Percentiles rank a stretch among this genome's conserved stretches.
Conservation (phyloP, 139 green algal species). For the Pleodorina starrii region DNA sequence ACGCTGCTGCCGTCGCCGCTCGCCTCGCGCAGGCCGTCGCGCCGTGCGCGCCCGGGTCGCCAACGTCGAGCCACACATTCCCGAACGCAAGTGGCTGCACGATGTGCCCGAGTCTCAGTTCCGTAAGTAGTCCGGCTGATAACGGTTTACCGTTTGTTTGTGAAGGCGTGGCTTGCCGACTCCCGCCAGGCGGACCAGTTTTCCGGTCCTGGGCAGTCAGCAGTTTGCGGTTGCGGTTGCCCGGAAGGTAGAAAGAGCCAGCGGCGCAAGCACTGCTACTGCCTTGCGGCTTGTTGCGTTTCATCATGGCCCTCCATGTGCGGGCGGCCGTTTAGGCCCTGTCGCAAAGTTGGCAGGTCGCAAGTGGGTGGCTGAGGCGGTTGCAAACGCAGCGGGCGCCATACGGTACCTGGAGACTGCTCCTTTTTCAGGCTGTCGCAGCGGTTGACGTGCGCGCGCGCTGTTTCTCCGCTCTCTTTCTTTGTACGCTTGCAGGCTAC, state of each 20-base stretch:
- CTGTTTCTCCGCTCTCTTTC: background rate
- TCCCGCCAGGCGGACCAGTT: background rate
- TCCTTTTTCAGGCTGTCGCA: background rate
- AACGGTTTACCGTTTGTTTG: background rate
- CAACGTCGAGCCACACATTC: background rate
- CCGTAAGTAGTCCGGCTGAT: background rate
- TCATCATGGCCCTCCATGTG: background rate
- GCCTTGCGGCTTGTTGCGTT: background rate
- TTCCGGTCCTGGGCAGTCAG: too few species aligned
- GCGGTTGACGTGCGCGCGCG: background rate
- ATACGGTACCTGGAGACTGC: too few species aligned
- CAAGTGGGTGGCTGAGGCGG: background rate
- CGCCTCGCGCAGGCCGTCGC: background rate
- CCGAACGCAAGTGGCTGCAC: slow-evolving; percentile 30
- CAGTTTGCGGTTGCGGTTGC: background rate
- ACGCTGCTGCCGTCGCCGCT: too few species aligned
- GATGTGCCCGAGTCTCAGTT: slow-evolving; percentile 28
- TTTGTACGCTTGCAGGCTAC: background rate
- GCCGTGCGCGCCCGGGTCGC: background rate
- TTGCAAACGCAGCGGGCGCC: background rate
- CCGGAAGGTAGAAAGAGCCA: too few species aligned
- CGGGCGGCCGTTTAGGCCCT: background rate
- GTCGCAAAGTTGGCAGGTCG: background rate
- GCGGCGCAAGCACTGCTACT: background rate
- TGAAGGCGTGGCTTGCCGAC: background rate